Percentiles rank a stretch among this genome's conserved stretches.
Conservation (phyloP, 352 stramenopile species). For the Pythium rhizo-oryzae region DNA sequence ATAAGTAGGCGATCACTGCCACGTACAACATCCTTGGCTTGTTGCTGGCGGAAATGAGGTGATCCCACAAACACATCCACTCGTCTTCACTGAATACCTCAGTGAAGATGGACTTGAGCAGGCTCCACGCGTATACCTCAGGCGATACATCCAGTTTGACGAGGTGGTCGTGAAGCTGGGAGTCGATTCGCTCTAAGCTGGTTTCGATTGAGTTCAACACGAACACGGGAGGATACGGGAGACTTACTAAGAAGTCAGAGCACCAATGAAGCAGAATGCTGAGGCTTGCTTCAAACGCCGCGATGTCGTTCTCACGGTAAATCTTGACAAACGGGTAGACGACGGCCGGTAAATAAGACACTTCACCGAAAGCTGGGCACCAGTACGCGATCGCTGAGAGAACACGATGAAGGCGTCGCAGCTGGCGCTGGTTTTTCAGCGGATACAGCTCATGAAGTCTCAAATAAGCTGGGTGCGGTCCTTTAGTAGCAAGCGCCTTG, state of each 20-base stretch:
- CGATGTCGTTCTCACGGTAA: slow-evolving; percentile 86
- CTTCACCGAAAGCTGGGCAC: slow-evolving; percentile 90
- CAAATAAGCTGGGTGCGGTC: slow-evolving; percentile 69
- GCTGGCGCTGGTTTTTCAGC: slow-evolving; percentile 70
- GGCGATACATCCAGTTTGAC: slow-evolving; percentile 56
- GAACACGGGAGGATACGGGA: slow-evolving; percentile 82
- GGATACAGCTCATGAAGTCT: slow-evolving; percentile 79
- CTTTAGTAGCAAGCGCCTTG: slow-evolving; percentile 69
- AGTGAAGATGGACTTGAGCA: slow-evolving; percentile 88
- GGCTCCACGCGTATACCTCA: slow-evolving; percentile 81
- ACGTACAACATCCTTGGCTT: slow-evolving; percentile 65
- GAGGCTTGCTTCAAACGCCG: slow-evolving; percentile 89
- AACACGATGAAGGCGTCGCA: slow-evolving; percentile 77
- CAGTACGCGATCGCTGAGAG: slow-evolving; percentile 89
- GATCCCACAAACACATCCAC: slow-evolving; percentile 90
- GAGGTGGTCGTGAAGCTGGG: slow-evolving; percentile 81
- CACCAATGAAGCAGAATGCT: slow-evolving; percentile 89
- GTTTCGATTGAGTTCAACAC: slow-evolving; percentile 71
- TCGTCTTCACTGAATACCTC: slow-evolving; percentile 88
- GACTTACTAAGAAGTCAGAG: slow-evolving; percentile 73
- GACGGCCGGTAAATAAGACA: slow-evolving; percentile 76
- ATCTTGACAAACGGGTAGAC: slow-evolving; percentile 91
- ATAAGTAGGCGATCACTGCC: slow-evolving; percentile 72
- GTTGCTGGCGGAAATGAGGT: slow-evolving; percentile 77
- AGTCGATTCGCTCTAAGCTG: slow-evolving; percentile 69